Evolutionary conservation across 2,329 filamentous ascomycete species (phyloP).

Genomic region (Cytospora piceae): DNA sequence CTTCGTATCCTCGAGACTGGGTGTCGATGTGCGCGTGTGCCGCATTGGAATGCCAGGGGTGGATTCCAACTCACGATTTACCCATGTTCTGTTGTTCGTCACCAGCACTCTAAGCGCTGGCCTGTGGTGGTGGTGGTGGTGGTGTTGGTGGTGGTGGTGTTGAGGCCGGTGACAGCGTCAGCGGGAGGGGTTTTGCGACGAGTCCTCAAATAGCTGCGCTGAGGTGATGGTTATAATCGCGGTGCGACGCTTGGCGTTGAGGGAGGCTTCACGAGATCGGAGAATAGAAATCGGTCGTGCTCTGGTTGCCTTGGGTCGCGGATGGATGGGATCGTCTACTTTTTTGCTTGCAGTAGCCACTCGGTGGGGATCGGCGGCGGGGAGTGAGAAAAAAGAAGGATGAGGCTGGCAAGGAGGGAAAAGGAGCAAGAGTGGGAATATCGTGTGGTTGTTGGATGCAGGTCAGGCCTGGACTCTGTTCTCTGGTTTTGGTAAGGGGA

Average conservation of each 20-base stretch:
- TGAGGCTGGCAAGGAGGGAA: neutral
- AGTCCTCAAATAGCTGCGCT: slow-evolving; percentile 15
- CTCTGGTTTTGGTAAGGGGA: neutral
- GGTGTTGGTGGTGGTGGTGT: slow-evolving; percentile 10
- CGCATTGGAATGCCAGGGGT: slow-evolving; percentile 14
- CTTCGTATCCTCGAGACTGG: neutral
- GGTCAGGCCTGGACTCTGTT: neutral
- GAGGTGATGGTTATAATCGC: neutral
- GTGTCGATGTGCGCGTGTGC: neutral
- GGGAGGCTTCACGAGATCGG: neutral
- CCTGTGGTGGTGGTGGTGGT: neutral
- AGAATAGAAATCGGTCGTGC: neutral
- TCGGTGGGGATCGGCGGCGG: neutral
- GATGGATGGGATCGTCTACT: neutral
- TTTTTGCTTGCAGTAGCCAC: neutral
- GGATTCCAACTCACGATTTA: slow-evolving; percentile 54
- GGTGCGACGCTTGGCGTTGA: slow-evolving; percentile 3
- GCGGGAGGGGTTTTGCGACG: slow-evolving; percentile 18
- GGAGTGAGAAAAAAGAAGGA: neutral
- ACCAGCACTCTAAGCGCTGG: slow-evolving; percentile 16
- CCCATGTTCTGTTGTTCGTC: slow-evolving; percentile 45
- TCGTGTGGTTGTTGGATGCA: slow-evolving; percentile 4
- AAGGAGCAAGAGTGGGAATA: slow-evolving; percentile 5
- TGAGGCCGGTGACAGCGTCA: slow-evolving; percentile 4
- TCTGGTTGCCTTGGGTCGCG: neutral